These are phyloP conservation scores for Aspergillus sp. DNA, from an alignment of 2,329 filamentous ascomycete genomes.

Conservation along the genomic window DNA sequence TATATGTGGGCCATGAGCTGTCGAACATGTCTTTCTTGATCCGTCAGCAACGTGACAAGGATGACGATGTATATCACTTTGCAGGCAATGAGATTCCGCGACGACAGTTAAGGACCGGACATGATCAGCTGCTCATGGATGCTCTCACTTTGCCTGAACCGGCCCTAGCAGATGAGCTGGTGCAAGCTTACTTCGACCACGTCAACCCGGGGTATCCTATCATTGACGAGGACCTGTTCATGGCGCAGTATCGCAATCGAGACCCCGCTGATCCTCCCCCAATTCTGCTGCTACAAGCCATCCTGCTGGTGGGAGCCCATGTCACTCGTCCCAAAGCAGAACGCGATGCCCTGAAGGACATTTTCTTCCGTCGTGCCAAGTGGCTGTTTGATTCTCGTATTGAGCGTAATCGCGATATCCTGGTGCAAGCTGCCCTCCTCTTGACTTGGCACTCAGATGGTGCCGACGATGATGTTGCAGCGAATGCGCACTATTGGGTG, in stretches of 20 bases:
- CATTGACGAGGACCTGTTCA: slow-evolving; percentile 55
- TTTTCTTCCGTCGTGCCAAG: slow-evolving; percentile 57
- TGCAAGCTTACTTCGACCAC: slow-evolving; percentile 54
- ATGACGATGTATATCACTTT: slow-evolving; percentile 48
- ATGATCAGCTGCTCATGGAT: slow-evolving; percentile 50
- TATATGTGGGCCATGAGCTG: slow-evolving; percentile 58
- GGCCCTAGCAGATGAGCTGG: slow-evolving; percentile 51
- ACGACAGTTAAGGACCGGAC: slow-evolving; percentile 45
- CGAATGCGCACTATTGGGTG: slow-evolving; percentile 57
- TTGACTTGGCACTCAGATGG: slow-evolving; percentile 59
- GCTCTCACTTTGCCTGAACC: slow-evolving; percentile 54
- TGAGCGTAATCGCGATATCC: slow-evolving; percentile 55
- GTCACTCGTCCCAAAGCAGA: slow-evolving; percentile 46
- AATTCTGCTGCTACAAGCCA: slow-evolving; percentile 53
- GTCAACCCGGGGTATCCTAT: slow-evolving; percentile 57
- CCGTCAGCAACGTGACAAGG: slow-evolving; percentile 50
- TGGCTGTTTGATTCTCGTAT: slow-evolving; percentile 56
- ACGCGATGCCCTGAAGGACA: slow-evolving; percentile 49
- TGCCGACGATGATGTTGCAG: slow-evolving; percentile 56
- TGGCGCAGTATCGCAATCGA: slow-evolving; percentile 52
- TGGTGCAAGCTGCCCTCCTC: slow-evolving; percentile 58
- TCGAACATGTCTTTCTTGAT: slow-evolving; percentile 60
- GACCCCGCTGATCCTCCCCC: slow-evolving; percentile 50
- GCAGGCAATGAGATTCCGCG: slow-evolving; percentile 48
- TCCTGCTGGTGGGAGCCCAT: slow-evolving; percentile 56